These are phyloP conservation scores for Neurospora sp. DNA, from an alignment of 495 filamentous ascomycete genomes.

Conservation along the genomic window DNA sequence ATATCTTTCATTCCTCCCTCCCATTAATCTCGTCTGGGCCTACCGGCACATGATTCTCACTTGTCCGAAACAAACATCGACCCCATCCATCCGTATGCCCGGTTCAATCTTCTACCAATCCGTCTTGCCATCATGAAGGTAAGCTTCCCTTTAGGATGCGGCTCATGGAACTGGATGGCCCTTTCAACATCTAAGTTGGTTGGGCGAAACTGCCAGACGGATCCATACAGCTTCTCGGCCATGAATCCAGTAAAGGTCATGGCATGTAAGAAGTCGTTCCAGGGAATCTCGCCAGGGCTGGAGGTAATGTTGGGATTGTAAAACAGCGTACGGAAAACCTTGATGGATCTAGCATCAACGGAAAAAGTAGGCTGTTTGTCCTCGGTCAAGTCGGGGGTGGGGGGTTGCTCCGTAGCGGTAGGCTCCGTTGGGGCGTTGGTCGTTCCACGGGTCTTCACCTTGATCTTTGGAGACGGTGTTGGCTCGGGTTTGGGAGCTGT, in stretches of 20 bases:
- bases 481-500: background rate
- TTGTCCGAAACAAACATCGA: slow-evolving; percentile 8
- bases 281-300: slow-evolving; percentile 32
- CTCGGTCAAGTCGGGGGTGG: background rate
- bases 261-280: slow-evolving; percentile 45
- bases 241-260: slow-evolving; percentile 38
- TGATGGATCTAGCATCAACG: slow-evolving; percentile 30
- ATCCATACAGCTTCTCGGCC: slow-evolving; percentile 42
- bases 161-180: slow-evolving; percentile 43
- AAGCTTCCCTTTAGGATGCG: slow-evolving; percentile 19
- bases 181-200: slow-evolving; percentile 22
- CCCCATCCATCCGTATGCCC: slow-evolving; percentile 12
- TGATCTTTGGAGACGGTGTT: slow-evolving; percentile 13
- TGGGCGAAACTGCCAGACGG: slow-evolving; percentile 42
- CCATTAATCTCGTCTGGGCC: background rate
- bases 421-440: slow-evolving; percentile 1
- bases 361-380: slow-evolving; percentile 21
- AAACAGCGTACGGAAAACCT: slow-evolving; percentile 19
- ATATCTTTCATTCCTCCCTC: background rate
- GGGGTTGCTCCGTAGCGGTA: background rate
- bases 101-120: slow-evolving; percentile 6
- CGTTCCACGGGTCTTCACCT: slow-evolving; percentile 33
- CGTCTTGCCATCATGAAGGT: slow-evolving; percentile 7
- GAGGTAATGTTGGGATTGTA: slow-evolving; percentile 11
- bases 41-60: background rate